phyloP scores from a whole-genome alignment of 2,329 filamentous ascomycete species.

The Penicillium sp. region DNA sequence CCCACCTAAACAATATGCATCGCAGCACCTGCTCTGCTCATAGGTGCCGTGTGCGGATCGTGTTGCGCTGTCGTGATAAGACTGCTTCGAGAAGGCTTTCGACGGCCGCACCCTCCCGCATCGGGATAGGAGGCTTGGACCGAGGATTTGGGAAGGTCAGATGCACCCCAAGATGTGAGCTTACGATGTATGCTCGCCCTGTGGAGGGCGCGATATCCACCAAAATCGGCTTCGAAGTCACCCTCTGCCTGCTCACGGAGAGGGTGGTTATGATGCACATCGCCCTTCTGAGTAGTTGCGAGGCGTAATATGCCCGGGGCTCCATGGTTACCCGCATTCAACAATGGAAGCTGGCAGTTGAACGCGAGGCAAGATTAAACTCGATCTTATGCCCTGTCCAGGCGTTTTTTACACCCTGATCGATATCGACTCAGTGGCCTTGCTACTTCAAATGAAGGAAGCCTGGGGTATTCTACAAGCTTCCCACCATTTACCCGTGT shows the following conservation, averaged over 20 bases:
- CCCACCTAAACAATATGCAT: constrained; percentile 23
- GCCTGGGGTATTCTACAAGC: not conserved
- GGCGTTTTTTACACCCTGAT: constrained; percentile 4
- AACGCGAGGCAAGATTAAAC: not conserved
- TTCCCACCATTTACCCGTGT: constrained; percentile 44
- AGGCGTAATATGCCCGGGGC: constrained; percentile 9
- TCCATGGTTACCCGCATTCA: constrained; percentile 12
- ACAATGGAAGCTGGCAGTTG: not conserved
- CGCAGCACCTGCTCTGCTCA: constrained; percentile 7
- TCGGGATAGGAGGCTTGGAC: not conserved
- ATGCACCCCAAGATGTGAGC: constrained; percentile 7
- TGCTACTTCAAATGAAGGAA: not conserved
- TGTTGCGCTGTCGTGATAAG: not conserved
- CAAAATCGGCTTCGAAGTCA: constrained; percentile 61
- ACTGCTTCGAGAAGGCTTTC: constrained; percentile 4
- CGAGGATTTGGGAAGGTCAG: constrained; percentile 11
- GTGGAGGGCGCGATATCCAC: constrained; percentile 73
- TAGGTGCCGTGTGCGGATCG: constrained; percentile 10
- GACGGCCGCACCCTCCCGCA: not conserved
- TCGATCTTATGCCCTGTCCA: constrained; percentile 4
- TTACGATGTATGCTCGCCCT: constrained; percentile 20
- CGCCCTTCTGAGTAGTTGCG: constrained; percentile 55
- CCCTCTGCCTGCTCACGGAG: constrained; percentile 61
- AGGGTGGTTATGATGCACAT: constrained; percentile 69
- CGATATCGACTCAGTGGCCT: constrained; percentile 1